A percentile compares a stretch with the other conserved stretches of the same genome.
Conservation (phyloP, 1,284 basidiomycete species). For the Quambalaria eucalypti region DNA sequence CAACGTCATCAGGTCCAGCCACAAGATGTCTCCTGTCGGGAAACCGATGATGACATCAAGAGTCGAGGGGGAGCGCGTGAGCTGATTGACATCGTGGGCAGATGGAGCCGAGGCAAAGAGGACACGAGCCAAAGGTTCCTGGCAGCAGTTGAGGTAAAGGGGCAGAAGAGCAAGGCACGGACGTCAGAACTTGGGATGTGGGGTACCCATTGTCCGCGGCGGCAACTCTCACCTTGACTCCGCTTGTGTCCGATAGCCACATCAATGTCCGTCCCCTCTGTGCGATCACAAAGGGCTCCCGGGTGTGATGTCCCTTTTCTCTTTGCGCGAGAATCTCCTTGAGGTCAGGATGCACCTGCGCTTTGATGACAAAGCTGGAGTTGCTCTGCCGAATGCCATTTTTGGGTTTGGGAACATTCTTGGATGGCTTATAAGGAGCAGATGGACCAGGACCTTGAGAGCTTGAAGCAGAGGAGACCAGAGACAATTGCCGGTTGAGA, state of each 20-base stretch:
- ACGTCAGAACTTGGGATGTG: not conserved
- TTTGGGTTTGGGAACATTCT: conserved; percentile 56
- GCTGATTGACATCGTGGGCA: conserved; percentile 73
- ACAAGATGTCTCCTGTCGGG: conserved; percentile 74
- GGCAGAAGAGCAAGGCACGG: not conserved
- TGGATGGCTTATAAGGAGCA: not conserved
- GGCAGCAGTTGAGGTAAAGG: conserved; percentile 61
- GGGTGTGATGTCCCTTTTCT: not conserved
- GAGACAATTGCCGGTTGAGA: not conserved
- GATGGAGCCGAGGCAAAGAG: conserved; percentile 73
- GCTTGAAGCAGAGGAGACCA: not conserved
- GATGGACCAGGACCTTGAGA: not conserved
- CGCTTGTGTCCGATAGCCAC: conserved; percentile 25
- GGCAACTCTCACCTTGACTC: conserved; percentile 13
- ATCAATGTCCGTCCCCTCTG: conserved; percentile 33
- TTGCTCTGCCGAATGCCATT: conserved; percentile 78
- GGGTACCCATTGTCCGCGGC: not conserved
- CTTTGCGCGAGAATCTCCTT: conserved; percentile 54
- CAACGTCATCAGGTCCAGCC: conserved; percentile 66
- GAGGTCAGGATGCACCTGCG: conserved; percentile 69
- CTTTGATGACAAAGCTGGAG: conserved; percentile 76
- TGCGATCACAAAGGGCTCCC: conserved; percentile 25
- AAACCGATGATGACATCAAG: conserved; percentile 90
- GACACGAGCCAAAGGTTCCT: conserved; percentile 69
- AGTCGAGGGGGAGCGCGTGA: conserved; percentile 66